Evolutionary conservation across 2,329 filamentous ascomycete genomes (phyloP), one percentile per base, ranked within the genome.

Genomic region (Ascochyta lentis): DNA sequence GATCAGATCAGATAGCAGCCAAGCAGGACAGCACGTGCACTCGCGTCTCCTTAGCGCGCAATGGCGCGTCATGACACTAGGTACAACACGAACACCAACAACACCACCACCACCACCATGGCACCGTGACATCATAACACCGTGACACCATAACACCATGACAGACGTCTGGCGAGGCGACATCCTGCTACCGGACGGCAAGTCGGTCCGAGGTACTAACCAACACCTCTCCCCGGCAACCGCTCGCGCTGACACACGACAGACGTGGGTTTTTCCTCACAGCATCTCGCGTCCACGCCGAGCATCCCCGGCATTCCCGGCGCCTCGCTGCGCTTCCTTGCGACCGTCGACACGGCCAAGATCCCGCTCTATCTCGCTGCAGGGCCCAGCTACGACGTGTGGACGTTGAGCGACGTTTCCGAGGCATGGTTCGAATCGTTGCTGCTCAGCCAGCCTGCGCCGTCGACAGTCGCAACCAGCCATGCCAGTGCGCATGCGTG

Each of bases 331-430:
- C 69, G 65, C 56, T 79, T 77, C 56, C 69, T 78, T 5, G 68
- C 75, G 6, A 64, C 74, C 24, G 78, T 80, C 33, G 72, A 79
- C 15, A 72, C 71, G 5, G 60, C 70, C 2, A 70, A 64, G 4
- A 72, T 81, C 24, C 79, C 79, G 0, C 51, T 80, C 6, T 74
- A 76, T 33, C 67, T 80, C 3, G 66, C 74, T 26, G 64, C 68
- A 23, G 76, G 78, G 1, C 70, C 74, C 2, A 73, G 68, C 31
- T 58, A 75, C 7, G 67, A 76, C 48, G 77, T 80, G 1, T 76
- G 67, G 61, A 78, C 77, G 1, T 61, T 63, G 1, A 65, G 58
- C 6, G 38, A 65, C 26, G 63, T 63, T 2, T 77, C 77, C 1
- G 67, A 77, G 57, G 53, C 60, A 42, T 80, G 77, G 77, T 79